Base-by-base conservation (phyloP, 2,329 filamentous ascomycete species). In the Epichloe coenophiala region DNA sequence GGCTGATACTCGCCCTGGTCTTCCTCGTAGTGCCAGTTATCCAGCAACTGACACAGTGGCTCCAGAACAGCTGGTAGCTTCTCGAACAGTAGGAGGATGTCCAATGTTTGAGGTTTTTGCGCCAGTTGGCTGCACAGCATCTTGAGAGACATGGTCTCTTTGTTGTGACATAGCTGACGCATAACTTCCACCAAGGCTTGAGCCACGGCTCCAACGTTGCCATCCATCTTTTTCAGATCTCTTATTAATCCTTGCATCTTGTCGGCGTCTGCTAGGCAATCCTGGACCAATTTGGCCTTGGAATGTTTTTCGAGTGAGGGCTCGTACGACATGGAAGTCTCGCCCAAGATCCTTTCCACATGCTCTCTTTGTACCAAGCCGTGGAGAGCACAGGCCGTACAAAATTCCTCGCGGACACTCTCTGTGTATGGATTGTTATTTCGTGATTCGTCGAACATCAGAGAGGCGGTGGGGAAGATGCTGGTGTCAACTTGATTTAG, bases 321-420 rank as follows among this genome's bases (percentile, higher is more conserved):
- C 46, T 90, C 71, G 38, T 82, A 85, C 56, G 88, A 83, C 71
- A 93, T 84, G 0, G 88, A 86, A 23, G 88, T 84, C 59, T 95
- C 89, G 4, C 88, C 89, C 2, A 96, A 70, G 9, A 98, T 76
- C 4, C 78, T 78, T 61, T 91, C 83, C 15, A 95, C 86, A 47
- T 84, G 86, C 36, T 80, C 75, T 56, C 89, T 82, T 0, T 83
- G 79, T 23, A 97, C 82, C n/a, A 98, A 72, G 1, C 83, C 81
- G 64, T 97, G 90, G 39, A 96, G 74, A 49, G 87, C 88, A 62
- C 93, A 98, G 1, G 91, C 83, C 56, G 94, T 93, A 40, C 95
- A 78, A 57, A 97, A 97, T 54, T 96, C 77, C 52, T 80, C 76
- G 15, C 77, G 71, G 9, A 79, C 76, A 41, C 73, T 78, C 51